A percentile compares a stretch with the other conserved stretches of the same genome.
phyloP scores from a whole-genome alignment of 441 rosid genomes.

The Gossypium trilobum region DNA sequence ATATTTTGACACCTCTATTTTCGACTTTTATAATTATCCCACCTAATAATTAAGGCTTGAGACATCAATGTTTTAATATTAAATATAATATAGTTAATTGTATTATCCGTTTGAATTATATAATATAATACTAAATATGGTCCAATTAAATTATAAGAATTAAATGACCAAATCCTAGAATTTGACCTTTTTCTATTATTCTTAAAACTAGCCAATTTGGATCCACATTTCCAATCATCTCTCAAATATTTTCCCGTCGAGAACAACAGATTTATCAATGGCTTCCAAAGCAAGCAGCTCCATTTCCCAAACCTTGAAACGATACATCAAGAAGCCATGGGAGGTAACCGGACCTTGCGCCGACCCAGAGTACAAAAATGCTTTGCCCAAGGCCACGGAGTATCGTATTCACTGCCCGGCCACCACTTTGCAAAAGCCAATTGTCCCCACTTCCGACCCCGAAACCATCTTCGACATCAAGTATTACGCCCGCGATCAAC shows the following conservation, averaged over 20 bases:
- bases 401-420: constrained; percentile 73
- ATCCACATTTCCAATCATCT: background rate
- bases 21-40: too few species aligned
- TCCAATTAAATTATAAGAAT: too few species aligned
- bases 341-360: constrained; percentile 83
- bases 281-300: constrained; percentile 36
- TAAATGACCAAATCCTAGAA: too few species aligned
- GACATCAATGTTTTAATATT: too few species aligned
- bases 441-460: constrained; percentile 65
- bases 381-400: constrained; percentile 55
- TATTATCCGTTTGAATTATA: too few species aligned
- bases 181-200: too few species aligned
- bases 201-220: background rate
- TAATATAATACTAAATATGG: too few species aligned
- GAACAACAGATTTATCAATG: background rate
- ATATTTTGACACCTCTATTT: too few species aligned
- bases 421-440: constrained; percentile 36
- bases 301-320: constrained; percentile 47
- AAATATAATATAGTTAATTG: too few species aligned
- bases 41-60: too few species aligned
- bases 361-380: constrained; percentile 54
- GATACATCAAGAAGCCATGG: constrained; percentile 84
- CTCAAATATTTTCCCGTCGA: background rate
- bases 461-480: constrained; percentile 83
- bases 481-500: constrained; percentile 64